Evolutionary conservation across 805 yeast species (phyloP), one percentile per base, ranked within the genome.

Genomic region (Komagataella kurtzmanii): DNA sequence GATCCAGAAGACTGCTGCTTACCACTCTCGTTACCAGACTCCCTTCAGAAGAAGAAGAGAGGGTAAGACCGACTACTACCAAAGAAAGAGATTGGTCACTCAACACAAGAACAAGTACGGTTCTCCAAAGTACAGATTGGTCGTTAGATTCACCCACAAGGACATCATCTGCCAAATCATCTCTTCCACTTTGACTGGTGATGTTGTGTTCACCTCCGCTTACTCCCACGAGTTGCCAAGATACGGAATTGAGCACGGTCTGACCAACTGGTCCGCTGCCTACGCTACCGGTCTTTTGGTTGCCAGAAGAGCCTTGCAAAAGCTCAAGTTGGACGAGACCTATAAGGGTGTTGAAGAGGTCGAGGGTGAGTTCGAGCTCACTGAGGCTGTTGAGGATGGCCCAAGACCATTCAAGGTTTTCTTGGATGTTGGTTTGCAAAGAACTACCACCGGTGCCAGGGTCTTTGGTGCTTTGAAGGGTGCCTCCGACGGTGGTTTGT

Each of bases 381-480:
- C 97, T 68, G 96, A 93, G 83, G 98, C 98, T 63, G 97, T 89
- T 64, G 99, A 93, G 81, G 99, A 88, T 63, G 97, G 82, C 65
- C 99, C 98, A 79, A 85, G 98, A 76, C 99, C 99, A 73, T 93
- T 93, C 96, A 93, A 93, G 85, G 97, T 90, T 64, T 93, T 81
- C 88, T 83, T 93, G 71, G 99, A 93, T 74, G 90, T 93, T 70
- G 99, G 99, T 88, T 81, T 93, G 74, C 95, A 89, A 79, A 90
- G 99, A 85, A 89, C 99, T 79, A 93, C 99, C 79, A 90, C 98
- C 69, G 99, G 99, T 88, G 97, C 98, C 72, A 88, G 96, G 78
- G 82, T 93, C 74, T 93, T 93, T 69, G 99, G 98, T 88, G 97
- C 93, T 71, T 80, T 93, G 70, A 93, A 93, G 85, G 99, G 99